Evolutionary conservation across 495 filamentous ascomycete species (phyloP).

Genomic region (Xylaria longipes): DNA sequence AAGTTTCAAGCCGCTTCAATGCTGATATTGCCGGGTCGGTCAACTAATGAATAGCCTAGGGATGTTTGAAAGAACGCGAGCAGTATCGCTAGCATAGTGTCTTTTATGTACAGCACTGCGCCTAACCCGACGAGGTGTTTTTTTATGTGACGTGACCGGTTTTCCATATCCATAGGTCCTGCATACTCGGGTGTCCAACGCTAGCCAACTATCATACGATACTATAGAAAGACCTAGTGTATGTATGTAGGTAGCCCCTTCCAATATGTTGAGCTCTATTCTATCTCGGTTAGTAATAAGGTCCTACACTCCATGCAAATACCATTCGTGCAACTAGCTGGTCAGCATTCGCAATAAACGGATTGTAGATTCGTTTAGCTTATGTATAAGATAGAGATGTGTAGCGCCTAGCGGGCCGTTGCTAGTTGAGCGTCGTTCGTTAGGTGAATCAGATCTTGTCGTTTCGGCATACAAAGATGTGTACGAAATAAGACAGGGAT

Average conservation of each 20-base stretch:
- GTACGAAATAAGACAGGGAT: neutral
- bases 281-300: neutral
- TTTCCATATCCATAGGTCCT: conserved; percentile 1
- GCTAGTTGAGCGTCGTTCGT: neutral
- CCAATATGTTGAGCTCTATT: neutral
- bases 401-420: neutral
- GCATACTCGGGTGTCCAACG: conserved; percentile 9
- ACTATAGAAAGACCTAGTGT: neutral
- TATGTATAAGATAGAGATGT: neutral
- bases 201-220: conserved; percentile 14
- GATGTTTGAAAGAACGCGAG: neutral
- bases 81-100: neutral
- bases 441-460: neutral
- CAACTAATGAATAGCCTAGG: neutral
- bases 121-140: neutral
- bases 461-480: neutral
- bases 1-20: neutral
- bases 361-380: neutral
- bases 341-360: neutral
- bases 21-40: neutral
- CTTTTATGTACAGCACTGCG: neutral
- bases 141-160: conserved; percentile 5
- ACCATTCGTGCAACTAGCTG: neutral
- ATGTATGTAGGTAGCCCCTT: neutral
- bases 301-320: neutral